Conservation (phyloP, 1,284 basidiomycete species). For the Ustilago shanxiensis region DNA sequence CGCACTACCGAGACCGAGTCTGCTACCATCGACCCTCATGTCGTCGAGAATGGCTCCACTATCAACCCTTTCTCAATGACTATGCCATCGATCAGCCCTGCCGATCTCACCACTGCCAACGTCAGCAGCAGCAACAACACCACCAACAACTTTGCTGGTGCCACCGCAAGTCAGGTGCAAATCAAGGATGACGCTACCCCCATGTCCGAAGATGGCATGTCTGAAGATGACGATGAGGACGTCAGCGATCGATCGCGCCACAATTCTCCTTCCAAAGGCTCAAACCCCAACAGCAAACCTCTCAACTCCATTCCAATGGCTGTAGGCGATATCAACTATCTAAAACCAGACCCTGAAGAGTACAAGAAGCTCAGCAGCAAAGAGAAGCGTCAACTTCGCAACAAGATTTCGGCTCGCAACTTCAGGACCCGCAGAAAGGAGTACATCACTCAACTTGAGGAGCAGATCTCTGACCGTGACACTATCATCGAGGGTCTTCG, state of each 20-base stretch:
- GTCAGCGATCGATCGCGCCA: constrained; percentile 29
- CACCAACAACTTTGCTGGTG: constrained; percentile 14
- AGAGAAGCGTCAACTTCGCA: constrained; percentile 94
- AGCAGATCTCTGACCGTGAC: constrained; percentile 92
- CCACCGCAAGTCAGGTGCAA: constrained; percentile 3
- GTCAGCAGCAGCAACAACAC: neutral
- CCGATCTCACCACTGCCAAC: constrained; percentile 6
- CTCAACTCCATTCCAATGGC: constrained; percentile 46
- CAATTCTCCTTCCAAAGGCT: constrained; percentile 17
- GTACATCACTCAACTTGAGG: constrained; percentile 92
- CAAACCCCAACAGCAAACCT: constrained; percentile 38
- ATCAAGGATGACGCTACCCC: constrained; percentile 27
- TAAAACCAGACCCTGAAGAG: constrained; percentile 82
- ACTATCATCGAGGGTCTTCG: constrained; percentile 88
- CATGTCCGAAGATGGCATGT: constrained; percentile 52
- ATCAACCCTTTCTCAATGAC: constrained; percentile 15
- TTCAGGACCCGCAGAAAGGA: constrained; percentile 95
- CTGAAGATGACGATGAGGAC: constrained; percentile 32
- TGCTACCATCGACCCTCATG: constrained; percentile 52
- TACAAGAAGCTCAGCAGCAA: constrained; percentile 95
- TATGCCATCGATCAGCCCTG: constrained; percentile 26
- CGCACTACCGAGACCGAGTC: constrained; percentile 36
- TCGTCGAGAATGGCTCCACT: constrained; percentile 30
- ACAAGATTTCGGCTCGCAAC: constrained; percentile 96
- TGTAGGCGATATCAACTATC: constrained; percentile 53